Evolutionary conservation across 208 protist genomes (phyloP), one percentile per base, ranked within the genome.

Genomic region (Lotmaria passim): DNA sequence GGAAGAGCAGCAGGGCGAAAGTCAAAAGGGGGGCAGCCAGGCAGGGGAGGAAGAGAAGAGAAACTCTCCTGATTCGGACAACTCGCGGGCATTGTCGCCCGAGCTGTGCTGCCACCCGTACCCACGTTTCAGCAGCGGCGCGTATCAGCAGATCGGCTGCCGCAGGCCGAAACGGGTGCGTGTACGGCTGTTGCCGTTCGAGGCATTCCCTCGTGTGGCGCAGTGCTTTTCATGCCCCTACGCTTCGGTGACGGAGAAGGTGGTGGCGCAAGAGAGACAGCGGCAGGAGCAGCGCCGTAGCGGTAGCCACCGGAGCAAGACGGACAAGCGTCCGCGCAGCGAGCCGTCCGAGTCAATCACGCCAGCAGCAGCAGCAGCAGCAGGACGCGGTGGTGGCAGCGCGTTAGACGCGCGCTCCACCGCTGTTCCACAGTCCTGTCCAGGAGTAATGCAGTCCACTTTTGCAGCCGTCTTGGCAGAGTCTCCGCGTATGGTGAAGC

Each of bases 121-220:
- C 55, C 70, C 70, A 19, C 70, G 70, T 2, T 76, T 76, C 56
- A 69, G 55, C 46, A 76, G 30, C n/a, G 80, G 81, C 8, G 56
- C 83, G 30, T 87, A 83, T 66, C 82, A 83, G 60, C 69, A 77
- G 33, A 80, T 91, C 34, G 79, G 86, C 43, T 60, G 80, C 30
- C 75, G 69, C 38, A 74, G 72, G 21, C 77, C 83, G 30, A 81
- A 69, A 51, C 58, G 63, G 23, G 66, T 95, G 62, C 87, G 91
- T 0, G 73, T 96, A 24, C 85, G 91, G 17, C 62, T 96, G 17
- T 75, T 96, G 52, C 91, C 91, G 15, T 87, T 90, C 60, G 86
- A 91, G 41, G 83, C 86, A 8, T 96, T 96, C 60, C 87, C 86
- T 5, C 64, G 69, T 31, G 81, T 93, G 28, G 77, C 78, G 15